Base-by-base conservation (phyloP, 345 rosid species). In the Populus davidiana region DNA sequence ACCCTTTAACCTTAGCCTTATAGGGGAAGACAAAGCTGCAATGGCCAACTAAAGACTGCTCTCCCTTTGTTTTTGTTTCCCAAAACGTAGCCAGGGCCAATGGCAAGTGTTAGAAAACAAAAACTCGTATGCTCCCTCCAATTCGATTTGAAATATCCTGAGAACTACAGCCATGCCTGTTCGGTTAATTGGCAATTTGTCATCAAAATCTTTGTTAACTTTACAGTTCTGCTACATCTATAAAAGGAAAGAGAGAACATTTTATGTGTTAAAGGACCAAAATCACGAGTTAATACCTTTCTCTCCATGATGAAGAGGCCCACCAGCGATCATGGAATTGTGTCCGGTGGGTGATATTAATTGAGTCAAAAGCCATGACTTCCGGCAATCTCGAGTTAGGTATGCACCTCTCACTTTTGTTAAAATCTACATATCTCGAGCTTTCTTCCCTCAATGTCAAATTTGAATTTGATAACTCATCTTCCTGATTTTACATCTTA, bases 361-460 rank as follows among this genome's bases (percentile, higher is more conserved):
- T n/a, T 21, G 65, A 61, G 75, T n/a, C 49, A 39, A 66, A 74
- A 74, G 77, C 77, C 77, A 64, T 63, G 23, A 74, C 70, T 43
- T 41, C 70, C 70, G 61, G 61, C 56, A 5, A 44, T 35, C 62
- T 35, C 62, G 14, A 36, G 75, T 43, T 63, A 17, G 70, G 69
- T 20, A 11, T 17, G 69, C 35, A 2, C 54, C 62, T 56, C 12
- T n/a, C 11, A 20, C 25, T 56, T 9, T 9, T n/a, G 12, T 9
- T 9, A 8, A n/a, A n/a, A 56, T n/a, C 8, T 56, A n/a, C 63
- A 56, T 3, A 56, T 56, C 2, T 56, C n/a, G 59, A 17, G n/a
- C 59, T 50, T 20, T 18, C 63, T 56, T 56, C 63, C 14, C 63
- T 9, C 25, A n/a, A 8, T 23, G 63, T 56, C 63, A 56, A n/a